Base-by-base conservation (phyloP, 2,329 filamentous ascomycete genomes). In the Blastomyces silverae region DNA sequence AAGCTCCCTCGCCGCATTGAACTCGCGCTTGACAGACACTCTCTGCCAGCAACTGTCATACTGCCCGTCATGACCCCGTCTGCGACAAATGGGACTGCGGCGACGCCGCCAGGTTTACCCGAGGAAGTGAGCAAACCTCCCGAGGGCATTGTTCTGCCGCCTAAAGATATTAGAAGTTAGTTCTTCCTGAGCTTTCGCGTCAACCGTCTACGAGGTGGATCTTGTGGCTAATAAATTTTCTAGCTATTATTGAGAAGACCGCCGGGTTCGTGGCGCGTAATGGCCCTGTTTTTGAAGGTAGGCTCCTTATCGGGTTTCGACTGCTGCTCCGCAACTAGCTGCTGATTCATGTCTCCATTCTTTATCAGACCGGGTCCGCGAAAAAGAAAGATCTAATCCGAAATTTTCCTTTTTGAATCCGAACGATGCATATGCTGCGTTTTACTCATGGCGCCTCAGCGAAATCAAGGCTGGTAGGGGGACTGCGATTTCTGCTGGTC, bases 331-430 rank as follows among this genome's bases (percentile, higher is more conserved):
- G 3, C 31, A n/a, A 8, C 13, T 3, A 7, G 50, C 22, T 20
- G 17, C 50, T 60, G 58, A 66, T 37, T 8, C 57, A 55, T 59
- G 52, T 31, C 13, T 39, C 46, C 3, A 13, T 56, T n/a, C 42
- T 31, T n/a, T 22, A 34, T 22, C 42, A 79, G 89, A 92, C 71
- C 87, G 89, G 70, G 89, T 99, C 70, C 88, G 90, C 72, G 87
- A 92, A 69, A 95, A 94, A 78, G 89, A 96, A 75, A 85, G 85
- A 71, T 83, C 83, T 69, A 94, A 95, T 73, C 85, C 90, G n/a
- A 96, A 95, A 74, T 94, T 97, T 76, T 91, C 89, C 71, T 99
- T 97, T 76, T 80, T 99, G 39, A 87, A 85, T 72, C 81, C 84
- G 20, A 83, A 85, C 70, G 93, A 99, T 78, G 84, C 92, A 2